These are phyloP conservation scores for Avena atlantica DNA, from an alignment of 176 grass and related monocot genomes.

Conservation along the genomic window DNA sequence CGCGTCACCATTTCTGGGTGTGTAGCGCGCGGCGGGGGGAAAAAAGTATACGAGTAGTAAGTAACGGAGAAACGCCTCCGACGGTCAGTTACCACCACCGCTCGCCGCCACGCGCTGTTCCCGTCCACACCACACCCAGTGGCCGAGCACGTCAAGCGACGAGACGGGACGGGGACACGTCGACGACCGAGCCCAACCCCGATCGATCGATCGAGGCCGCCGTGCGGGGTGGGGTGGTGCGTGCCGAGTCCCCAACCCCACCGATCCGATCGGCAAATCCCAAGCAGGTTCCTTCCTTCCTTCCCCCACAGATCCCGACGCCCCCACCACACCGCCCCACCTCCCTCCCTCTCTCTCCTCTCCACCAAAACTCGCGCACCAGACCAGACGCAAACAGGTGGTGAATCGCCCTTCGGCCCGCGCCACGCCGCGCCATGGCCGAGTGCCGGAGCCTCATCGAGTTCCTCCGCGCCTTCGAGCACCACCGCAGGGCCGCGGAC, in stretches of 20 bases:
- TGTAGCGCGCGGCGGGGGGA: background rate
- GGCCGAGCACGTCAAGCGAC: background rate
- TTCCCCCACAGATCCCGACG: slow-evolving; percentile 45
- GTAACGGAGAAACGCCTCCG: background rate
- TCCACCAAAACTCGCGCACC: background rate
- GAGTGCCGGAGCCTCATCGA: slow-evolving; percentile 98
- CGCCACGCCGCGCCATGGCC: slow-evolving; percentile 53
- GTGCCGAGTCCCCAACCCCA: slow-evolving; percentile 31
- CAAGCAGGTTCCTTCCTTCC: background rate
- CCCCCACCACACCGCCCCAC: slow-evolving; percentile 39
- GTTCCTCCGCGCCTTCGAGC: slow-evolving; percentile 96
- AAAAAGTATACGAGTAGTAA: too few species aligned
- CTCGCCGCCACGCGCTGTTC: background rate
- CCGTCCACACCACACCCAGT: background rate
- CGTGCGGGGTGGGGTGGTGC: background rate
- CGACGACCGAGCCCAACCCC: background rate
- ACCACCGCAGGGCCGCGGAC: slow-evolving; percentile 71
- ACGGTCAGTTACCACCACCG: background rate
- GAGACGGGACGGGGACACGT: background rate
- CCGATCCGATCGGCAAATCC: slow-evolving; percentile 54
- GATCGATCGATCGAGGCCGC: background rate
- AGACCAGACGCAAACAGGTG: background rate
- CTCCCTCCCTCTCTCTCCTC: too few species aligned
- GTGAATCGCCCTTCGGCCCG: background rate
- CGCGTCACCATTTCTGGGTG: too few species aligned